Base-by-base conservation (phyloP, 2,329 filamentous ascomycete species). In the Amylocarpus encephaloides region DNA sequence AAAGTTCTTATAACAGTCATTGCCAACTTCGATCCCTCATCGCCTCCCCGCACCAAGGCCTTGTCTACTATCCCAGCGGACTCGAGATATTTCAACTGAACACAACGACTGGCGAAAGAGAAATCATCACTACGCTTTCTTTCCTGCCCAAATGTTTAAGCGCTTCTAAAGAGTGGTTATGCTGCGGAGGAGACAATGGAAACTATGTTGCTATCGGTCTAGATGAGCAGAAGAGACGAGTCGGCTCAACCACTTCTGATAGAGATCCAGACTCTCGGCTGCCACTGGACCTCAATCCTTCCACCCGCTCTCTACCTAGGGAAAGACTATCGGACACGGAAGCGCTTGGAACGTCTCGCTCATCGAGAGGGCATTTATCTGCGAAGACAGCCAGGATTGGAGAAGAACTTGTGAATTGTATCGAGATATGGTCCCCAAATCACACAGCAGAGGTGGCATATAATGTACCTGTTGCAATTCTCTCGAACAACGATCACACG, bases 11-110 rank as follows among this genome's bases (percentile, higher is more conserved):
- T 15, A 38, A 33, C 62, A 91, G 86, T 59, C 88, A 93, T 70
- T 91, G 86, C 83, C 88, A 93, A 71, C 76, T 98, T 41, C 88
- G 92, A 49, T 92, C 94, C 60, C 83, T 95, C 59, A 86, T 97
- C 65, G 92, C 88, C 67, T 85, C 84, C 22, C 83, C 88, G 58
- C 81, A 87, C 62, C 76, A 82, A 39, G 80, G 91, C 67, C 72
- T 84, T 59, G 77, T 97, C 58, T 96, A 94, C 73, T 95, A 94
- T 63, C 90, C 91, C 33, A 83, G 83, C 58, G 85, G 86, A 50
- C 72, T 76, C 62, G 82, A 89, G 54, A 80, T 89, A 46, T 85
- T 85, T 62, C 77, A 79, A 33, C 78, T 92, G 50, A 79, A 91
- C 62, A 82, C 85, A 51, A 78, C 70, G 52, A 83, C 79, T 59